Evolutionary conservation across 306 rosid genomes (phyloP), one percentile per base, ranked within the genome.

Genomic region (Prunus padus): DNA sequence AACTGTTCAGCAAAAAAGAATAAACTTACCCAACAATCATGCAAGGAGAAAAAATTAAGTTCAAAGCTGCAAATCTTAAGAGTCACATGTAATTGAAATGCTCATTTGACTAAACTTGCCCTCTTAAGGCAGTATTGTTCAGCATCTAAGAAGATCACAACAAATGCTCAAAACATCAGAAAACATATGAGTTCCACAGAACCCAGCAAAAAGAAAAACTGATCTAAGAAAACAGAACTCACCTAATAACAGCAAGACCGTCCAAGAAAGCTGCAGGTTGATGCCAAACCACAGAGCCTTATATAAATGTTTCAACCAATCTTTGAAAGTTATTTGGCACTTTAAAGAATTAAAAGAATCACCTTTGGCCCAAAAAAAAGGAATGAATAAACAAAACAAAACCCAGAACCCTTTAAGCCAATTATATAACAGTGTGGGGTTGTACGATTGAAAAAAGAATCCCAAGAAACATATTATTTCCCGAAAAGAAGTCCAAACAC

Each of bases 201-300:
- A 71, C 81, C 81, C 81, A 76, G 28, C 37, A 57, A 77, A 81
- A 31, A 80, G 71, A 84, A 75, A 11, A 14, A 1, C 13, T 25
- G 49, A 22, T 37, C 42, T 37, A 20, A 14, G 19, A 30, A 33
- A 46, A 10, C n/a, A 31, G 11, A 67, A 49, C 45, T 57, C 49
- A 23, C 69, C 67, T 8, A 12, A 62, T 37, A 37, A 12, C 40
- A 28, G 44, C 15, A 64, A 66, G 65, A 76, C 56, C 51, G 76
- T 71, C 50, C 67, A 72, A 72, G 68, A 74, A 37, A 42, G 40
- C 19, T 65, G 55, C 51, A 49, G 72, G 42, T 15, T 51, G 14
- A 37, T 64, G 25, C 22, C 31, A 51, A 51, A 65, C 62, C 22
- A 11, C 25, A 22, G 54, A 8, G 40, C 42, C 10, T 50, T 74